These are phyloP conservation scores for Scutellaria barbata DNA, from an alignment of 257 asterid species.

Conservation along the genomic window DNA sequence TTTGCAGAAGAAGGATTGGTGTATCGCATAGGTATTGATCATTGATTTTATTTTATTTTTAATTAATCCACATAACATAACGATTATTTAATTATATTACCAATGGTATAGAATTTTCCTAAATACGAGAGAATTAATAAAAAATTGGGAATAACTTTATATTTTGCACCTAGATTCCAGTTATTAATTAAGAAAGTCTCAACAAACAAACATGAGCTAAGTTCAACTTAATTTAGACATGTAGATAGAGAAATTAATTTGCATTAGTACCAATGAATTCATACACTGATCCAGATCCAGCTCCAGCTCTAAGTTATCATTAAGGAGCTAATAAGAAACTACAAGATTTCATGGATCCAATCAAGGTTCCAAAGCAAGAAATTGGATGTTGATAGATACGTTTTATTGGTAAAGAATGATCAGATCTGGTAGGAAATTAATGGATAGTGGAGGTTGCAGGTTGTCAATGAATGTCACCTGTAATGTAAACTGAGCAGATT, in stretches of 20 bases:
- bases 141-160: too few species aligned
- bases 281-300: neutral
- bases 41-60: too few species aligned
- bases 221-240: too few species aligned
- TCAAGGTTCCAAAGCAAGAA: neutral
- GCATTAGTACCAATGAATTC: neutral
- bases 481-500: constrained; percentile 16
- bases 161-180: too few species aligned
- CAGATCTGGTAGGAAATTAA: constrained; percentile 19
- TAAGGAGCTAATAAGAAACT: neutral
- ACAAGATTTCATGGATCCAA: constrained; percentile 21
- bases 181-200: too few species aligned
- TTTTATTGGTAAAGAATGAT: constrained; percentile 44
- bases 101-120: too few species aligned
- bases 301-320: neutral
- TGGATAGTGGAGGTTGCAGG: constrained; percentile 33
- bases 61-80: too few species aligned
- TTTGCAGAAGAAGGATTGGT: too few species aligned
- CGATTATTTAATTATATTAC: too few species aligned
- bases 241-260: neutral
- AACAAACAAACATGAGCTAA: too few species aligned
- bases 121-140: too few species aligned
- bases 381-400: constrained; percentile 24
- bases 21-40: too few species aligned
- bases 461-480: constrained; percentile 28